phyloP scores from a whole-genome alignment of 352 stramenopile species.

The Globisporangium alternatum region DNA sequence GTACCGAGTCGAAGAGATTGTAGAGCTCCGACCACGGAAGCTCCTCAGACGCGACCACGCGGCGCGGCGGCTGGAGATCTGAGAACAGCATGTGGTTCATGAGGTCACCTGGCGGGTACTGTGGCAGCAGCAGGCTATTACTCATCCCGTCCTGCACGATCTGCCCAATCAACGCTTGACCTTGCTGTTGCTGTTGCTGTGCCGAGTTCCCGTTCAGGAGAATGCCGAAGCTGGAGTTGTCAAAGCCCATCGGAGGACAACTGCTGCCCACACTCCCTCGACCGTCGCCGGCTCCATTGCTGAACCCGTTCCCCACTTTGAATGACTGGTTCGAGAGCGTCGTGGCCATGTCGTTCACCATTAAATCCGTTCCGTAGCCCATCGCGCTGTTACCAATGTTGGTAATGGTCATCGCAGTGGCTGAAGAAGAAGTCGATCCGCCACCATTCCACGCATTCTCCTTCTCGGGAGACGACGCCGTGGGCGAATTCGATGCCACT shows the following conservation, averaged over 20 bases:
- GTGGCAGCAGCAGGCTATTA: constrained; percentile 19
- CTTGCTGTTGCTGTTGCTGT: constrained; percentile 25
- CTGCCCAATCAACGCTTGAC: constrained; percentile 16
- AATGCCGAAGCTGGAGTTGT: constrained; percentile 34
- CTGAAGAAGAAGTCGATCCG: neutral
- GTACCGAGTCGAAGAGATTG: constrained; percentile 67
- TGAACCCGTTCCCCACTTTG: constrained; percentile 37
- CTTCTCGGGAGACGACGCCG: constrained; percentile 43
- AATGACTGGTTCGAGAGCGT: constrained; percentile 21
- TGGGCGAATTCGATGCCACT: constrained; percentile 30
- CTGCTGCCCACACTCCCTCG: neutral
- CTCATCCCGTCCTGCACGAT: constrained; percentile 15
- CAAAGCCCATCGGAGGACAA: constrained; percentile 31
- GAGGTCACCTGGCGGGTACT: constrained; percentile 37
- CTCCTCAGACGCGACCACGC: constrained; percentile 69
- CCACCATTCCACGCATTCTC: constrained; percentile 18
- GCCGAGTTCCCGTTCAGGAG: constrained; percentile 22
- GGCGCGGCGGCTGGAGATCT: constrained; percentile 46
- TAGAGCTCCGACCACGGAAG: constrained; percentile 82
- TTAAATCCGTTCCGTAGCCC: constrained; percentile 20
- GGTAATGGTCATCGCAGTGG: neutral
- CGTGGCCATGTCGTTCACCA: constrained; percentile 8
- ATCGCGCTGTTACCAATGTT: constrained; percentile 8
- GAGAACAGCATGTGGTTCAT: constrained; percentile 67
- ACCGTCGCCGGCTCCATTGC: neutral